Evolutionary conservation across 2,329 filamentous ascomycete species (phyloP), one percentile per base, ranked within the genome.

Genomic region (Alternaria rosae): DNA sequence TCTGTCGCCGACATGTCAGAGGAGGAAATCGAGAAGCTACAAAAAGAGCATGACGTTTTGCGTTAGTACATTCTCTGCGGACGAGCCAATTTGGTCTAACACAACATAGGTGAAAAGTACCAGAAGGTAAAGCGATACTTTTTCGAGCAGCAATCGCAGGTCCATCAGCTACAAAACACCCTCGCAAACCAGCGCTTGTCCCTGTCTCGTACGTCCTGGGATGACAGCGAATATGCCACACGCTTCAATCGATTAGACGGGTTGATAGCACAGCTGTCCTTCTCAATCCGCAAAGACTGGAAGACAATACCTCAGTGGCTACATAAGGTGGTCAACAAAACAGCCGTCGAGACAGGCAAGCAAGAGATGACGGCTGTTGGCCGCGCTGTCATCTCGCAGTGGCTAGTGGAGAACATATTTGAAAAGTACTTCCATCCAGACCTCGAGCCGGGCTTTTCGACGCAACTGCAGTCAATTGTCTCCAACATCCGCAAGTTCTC

Each of bases 361-460:
- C 94, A 97, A 78, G 95, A 99, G 80, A 99, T 99, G 95, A 98
- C 93, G 7, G 94, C 94, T 6, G 91, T 97, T 23, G 95, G 95
- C 15, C 89, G 94, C 56, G 93, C 94, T 12, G 89, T 94, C 67
- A 93, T 99, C 70, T 92, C 92, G 26, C 88, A 90, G 62, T 99
- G 94, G 93, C 82, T 99, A 6, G 89, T 94, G 23, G 92, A 97
- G 48, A 92, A 97, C 75, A 87, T 98, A 44, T 97, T 98, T 77
- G 90, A 96, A 77, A 90, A 90, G 56, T 94, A 91, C 79, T 98
- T 99, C 82, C 95, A 99, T 75, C 95, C 95, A 0, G 90, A 90
- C 10, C 85, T 99, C 12, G 93, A 97, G 54, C 84, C 87, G 0
- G 84, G 85, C 10, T 84, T 98, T 23, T 97, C 93, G 69, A 84